Percentiles rank a stretch among this genome's conserved stretches.
Conservation (phyloP, 345 rosid genomes). For the Brassica incana region DNA sequence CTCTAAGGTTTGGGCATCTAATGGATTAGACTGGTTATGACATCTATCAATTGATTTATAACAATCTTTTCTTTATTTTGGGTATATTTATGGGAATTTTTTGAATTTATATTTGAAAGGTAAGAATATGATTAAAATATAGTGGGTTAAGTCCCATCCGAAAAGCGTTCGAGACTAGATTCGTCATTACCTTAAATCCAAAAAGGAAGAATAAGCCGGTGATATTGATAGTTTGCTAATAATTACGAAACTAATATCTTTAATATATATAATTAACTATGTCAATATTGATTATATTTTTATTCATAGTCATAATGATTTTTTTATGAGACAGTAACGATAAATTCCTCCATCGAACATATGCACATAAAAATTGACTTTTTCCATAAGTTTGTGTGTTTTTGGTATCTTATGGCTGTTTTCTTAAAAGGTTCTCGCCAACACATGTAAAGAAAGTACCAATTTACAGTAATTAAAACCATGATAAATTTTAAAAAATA, state of each 20-base stretch:
- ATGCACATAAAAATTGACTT: neutral
- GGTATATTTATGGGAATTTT: constrained; percentile 3
- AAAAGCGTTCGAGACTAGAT: constrained; percentile 10
- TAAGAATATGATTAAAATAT: neutral
- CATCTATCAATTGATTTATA: no score
- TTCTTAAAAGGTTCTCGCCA: neutral
- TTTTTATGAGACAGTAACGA: neutral
- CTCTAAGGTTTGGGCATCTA: no score
- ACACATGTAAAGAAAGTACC: neutral
- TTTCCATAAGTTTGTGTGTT: neutral
- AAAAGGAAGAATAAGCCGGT: constrained; percentile 14
- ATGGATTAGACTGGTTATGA: no score
- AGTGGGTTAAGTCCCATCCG: constrained; percentile 33
- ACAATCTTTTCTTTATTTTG: neutral
- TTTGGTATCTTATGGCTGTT: neutral
- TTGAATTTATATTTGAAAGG: neutral
- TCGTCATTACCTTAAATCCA: constrained; percentile 21
- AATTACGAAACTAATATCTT: neutral
- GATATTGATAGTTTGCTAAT: constrained; percentile 24
- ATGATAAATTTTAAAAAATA: neutral
- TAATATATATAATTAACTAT: neutral
- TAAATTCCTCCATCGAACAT: neutral
- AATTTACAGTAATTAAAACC: neutral
- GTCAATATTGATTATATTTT: neutral
- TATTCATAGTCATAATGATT: neutral